Evolutionary conservation across 176 grass and related monocot species (phyloP).

Genomic region (Phoenix roebelenii): DNA sequence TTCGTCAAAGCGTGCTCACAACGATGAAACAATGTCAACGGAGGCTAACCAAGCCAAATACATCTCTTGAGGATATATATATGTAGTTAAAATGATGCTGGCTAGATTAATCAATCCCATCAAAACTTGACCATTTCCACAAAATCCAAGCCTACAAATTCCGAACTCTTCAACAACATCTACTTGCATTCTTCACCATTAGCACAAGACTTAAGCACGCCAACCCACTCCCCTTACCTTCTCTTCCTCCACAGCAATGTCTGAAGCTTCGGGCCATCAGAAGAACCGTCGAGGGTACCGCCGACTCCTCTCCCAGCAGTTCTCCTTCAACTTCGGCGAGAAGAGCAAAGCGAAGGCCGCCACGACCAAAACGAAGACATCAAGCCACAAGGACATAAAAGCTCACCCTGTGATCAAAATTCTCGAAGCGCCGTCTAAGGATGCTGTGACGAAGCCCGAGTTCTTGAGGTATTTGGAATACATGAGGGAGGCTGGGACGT

Average conservation of each 20-base stretch:
- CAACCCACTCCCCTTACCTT: neutral
- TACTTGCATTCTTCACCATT: too few species aligned
- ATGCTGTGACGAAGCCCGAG: conserved; percentile 19
- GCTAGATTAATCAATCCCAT: too few species aligned
- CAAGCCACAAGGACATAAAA: neutral
- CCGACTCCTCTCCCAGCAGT: conserved; percentile 25
- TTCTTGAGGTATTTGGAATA: conserved; percentile 47
- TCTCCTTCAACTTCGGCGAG: conserved; percentile 18
- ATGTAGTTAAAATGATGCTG: too few species aligned
- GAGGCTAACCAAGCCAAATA: too few species aligned
- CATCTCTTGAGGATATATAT: too few species aligned
- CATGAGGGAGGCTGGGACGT: conserved; percentile 33
- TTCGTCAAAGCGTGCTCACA: too few species aligned
- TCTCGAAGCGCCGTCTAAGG: conserved; percentile 13
- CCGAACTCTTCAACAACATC: too few species aligned
- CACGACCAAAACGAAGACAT: conserved; percentile 5
- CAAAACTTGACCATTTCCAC: too few species aligned
- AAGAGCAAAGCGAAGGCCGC: conserved; percentile 1
- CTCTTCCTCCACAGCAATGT: conserved; percentile 12
- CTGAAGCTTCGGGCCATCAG: neutral
- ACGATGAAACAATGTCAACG: too few species aligned
- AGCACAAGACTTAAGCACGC: too few species aligned
- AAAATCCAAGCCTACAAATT: too few species aligned
- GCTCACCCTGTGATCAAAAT: conserved; percentile 27
- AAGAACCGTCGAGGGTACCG: conserved; percentile 24